Evolutionary conservation across 495 filamentous ascomycete species (phyloP), one percentile per base, ranked within the genome.

Genomic region (Cairneyella variabilis): DNA sequence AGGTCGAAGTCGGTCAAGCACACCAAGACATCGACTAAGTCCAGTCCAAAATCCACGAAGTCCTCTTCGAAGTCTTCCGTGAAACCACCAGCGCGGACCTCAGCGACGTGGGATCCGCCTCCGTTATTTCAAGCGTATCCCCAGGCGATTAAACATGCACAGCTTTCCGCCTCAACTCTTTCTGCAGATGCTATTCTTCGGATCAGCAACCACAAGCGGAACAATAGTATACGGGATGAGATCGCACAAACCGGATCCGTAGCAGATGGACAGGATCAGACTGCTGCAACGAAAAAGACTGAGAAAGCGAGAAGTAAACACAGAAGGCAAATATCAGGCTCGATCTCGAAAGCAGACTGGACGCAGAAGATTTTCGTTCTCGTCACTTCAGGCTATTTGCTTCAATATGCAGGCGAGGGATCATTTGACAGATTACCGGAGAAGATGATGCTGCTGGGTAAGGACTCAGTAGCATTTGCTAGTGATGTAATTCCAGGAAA

Each of bases 41-140:
- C 49, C n/a, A 52, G 52, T 18, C 50, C 56, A 2, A 62, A 53
- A 44, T 61, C 59, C 9, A 23, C 54, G 4, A 63, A 52, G 36
- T 63, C 60, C 12, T 26, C 48, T 10, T 27, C 42, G 1, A 57
- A 56, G 26, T 46, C 55, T 0, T 16, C 58, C 8, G 5, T 43
- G 12, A 56, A 38, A 47, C 47, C 38, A 60, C 59, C 48, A 42
- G 63, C 37, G 25, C 58, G 39, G 14, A 53, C 69, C 14, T 51
- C 71, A 8, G 62, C 67, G 14, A 54, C 75, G 11, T 95, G 89
- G 86, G 79, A 83, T 49, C 84, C 88, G 3, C 90, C 91, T 7
- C 88, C 91, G 3, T 73, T 97, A 6, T 96, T 91, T 69, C 83
- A 95, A 62, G 90, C 89, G n/a, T 96, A 90, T 65, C 86, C 90